Conservation (phyloP, 2,329 filamentous ascomycete species). For the Colletotrichum australisinense region DNA sequence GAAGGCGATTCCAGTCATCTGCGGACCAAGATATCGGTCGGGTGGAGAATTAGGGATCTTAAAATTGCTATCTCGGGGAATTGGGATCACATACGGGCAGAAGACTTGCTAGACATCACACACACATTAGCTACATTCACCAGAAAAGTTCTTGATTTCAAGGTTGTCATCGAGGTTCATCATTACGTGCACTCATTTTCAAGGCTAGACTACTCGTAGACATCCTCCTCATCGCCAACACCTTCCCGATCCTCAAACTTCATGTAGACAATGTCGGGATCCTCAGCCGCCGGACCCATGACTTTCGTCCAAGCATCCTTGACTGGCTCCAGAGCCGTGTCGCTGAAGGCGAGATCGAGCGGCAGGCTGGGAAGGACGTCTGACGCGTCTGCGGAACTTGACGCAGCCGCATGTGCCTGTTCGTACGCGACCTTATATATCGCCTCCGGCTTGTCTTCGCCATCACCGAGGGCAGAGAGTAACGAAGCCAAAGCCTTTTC, state of each 20-base stretch:
- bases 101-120: constrained; percentile 5
- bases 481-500: constrained; percentile 55
- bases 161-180: constrained; percentile 29
- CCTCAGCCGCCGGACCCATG: constrained; percentile 60
- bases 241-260: constrained; percentile 81
- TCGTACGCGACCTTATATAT: constrained; percentile 69
- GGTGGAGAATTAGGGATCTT: not conserved
- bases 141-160: constrained; percentile 1
- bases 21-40: not conserved
- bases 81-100: not conserved
- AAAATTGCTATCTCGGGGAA: constrained; percentile 18
- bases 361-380: constrained; percentile 69
- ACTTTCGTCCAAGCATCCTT: constrained; percentile 77
- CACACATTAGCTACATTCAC: constrained; percentile 34
- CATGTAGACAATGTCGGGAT: constrained; percentile 70
- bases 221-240: constrained; percentile 63
- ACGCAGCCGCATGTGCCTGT: constrained; percentile 51
- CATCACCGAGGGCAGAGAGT: constrained; percentile 45
- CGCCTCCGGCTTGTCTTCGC: constrained; percentile 44
- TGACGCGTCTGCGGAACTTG: constrained; percentile 48
- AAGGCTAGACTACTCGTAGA: constrained; percentile 53
- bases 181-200: constrained; percentile 33
- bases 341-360: constrained; percentile 79
- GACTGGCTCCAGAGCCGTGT: constrained; percentile 74
- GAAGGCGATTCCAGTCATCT: not conserved